Percentiles rank a stretch among this genome's conserved stretches.
These are phyloP conservation scores for Paraglomus brasilianum DNA, from an alignment of 192 early-diverging fungal species.

Conservation along the genomic window DNA sequence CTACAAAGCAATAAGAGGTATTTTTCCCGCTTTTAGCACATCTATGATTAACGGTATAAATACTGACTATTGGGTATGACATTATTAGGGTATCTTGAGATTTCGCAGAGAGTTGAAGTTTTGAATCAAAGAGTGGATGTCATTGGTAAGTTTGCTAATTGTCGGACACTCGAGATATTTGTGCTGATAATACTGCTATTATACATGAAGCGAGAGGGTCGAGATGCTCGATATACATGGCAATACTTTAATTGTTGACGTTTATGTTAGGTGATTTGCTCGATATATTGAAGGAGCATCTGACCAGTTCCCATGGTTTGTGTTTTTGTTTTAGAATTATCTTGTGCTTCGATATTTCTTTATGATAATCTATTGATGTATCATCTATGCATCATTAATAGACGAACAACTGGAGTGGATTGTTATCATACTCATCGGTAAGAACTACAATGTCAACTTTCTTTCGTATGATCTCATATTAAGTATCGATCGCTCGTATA, in stretches of 20 bases:
- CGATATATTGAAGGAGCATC: constrained; percentile 94
- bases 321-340: constrained; percentile 5
- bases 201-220: no score
- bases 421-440: constrained; percentile 87
- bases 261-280: constrained; percentile 63
- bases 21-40: background rate
- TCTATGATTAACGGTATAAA: background rate
- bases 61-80: background rate
- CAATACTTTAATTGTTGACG: background rate
- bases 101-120: constrained; percentile 82
- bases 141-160: constrained; percentile 51
- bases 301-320: constrained; percentile 80
- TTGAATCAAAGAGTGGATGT: constrained; percentile 92
- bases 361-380: background rate
- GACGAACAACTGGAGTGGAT: constrained; percentile 93
- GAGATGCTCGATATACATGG: no score
- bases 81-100: constrained; percentile 68
- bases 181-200: background rate
- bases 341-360: background rate
- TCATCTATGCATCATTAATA: constrained; percentile 7
- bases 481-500: constrained; percentile 11
- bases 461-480: background rate
- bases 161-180: background rate
- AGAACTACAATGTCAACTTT: background rate
- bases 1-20: constrained; percentile 73